Evolutionary conservation across 257 asterid species (phyloP).

Genomic region (Solanum neorickii): DNA sequence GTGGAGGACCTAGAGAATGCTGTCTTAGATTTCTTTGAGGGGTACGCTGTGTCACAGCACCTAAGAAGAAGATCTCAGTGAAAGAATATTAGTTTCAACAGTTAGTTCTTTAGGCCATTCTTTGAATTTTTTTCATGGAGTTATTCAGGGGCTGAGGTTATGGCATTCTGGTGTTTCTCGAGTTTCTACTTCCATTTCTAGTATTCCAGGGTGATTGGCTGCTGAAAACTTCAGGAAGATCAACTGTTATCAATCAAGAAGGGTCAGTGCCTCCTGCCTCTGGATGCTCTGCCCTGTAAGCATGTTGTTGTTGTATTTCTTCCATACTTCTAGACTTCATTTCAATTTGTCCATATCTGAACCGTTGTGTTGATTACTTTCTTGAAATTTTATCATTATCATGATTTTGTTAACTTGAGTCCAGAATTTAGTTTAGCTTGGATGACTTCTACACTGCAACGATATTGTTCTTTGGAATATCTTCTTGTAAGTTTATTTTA

Average conservation of each 20-base stretch:
- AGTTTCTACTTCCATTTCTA: conserved; percentile 3
- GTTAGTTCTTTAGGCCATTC: conserved; percentile 48
- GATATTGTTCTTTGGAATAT: background rate
- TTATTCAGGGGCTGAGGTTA: conserved; percentile 30
- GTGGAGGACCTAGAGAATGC: conserved; percentile 39
- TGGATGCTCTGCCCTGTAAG: conserved; percentile 53
- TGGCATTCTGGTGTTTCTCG: conserved; percentile 7
- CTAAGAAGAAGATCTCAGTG: conserved; percentile 59
- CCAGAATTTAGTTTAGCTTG: background rate
- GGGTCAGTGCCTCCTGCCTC: conserved; percentile 38
- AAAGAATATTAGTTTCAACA: conserved; percentile 8
- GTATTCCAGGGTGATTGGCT: background rate
- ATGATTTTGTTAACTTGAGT: background rate
- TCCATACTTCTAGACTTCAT: conserved; percentile 28
- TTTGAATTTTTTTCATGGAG: conserved; percentile 50
- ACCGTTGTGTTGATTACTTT: conserved; percentile 30
- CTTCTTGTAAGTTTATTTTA: background rate
- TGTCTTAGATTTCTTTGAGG: conserved; percentile 35
- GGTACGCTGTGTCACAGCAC: conserved; percentile 5
- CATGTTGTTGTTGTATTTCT: conserved; percentile 34
- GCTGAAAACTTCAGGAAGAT: conserved; percentile 7
- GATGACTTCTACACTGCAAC: background rate
- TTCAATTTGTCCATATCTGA: conserved; percentile 47
- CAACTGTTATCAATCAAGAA: conserved; percentile 16
- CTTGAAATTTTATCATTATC: background rate